A percentile compares a stretch with the other conserved stretches of the same genome.
Conservation (phyloP, 495 filamentous ascomycete genomes). For the Penicillium waksmanii region DNA sequence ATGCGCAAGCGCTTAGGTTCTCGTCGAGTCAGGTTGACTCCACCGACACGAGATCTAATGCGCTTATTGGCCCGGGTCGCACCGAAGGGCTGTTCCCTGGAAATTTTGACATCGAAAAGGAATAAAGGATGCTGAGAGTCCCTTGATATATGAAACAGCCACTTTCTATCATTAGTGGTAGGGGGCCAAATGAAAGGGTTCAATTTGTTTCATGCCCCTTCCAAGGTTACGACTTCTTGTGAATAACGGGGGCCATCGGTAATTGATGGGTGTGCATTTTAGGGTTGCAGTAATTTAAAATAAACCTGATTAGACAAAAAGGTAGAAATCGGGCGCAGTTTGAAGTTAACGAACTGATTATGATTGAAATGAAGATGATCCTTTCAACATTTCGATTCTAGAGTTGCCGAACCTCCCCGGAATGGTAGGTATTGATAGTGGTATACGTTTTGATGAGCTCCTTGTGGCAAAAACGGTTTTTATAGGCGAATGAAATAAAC, state of each 20-base stretch:
- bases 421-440: too few species aligned
- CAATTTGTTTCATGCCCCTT: background rate
- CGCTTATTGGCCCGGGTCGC: background rate
- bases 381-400: too few species aligned
- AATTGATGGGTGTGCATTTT: background rate
- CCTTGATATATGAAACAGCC: background rate
- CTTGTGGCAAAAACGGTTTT: too few species aligned
- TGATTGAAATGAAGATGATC: too few species aligned
- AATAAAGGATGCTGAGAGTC: background rate
- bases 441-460: too few species aligned
- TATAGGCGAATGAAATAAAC: too few species aligned
- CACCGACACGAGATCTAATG: background rate
- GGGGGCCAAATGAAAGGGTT: background rate
- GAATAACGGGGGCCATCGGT: background rate
- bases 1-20: constrained; percentile 4
- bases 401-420: too few species aligned
- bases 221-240: background rate
- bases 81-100: background rate
- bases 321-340: too few species aligned
- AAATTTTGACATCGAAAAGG: background rate
- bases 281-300: too few species aligned
- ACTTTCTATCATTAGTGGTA: background rate
- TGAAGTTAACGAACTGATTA: too few species aligned
- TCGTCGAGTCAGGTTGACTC: constrained; percentile 1
- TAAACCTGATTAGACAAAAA: too few species aligned